A percentile compares a stretch with the other conserved stretches of the same genome.
These are phyloP conservation scores for Candida gorgasii DNA, from an alignment of 805 yeast genomes.

Conservation along the genomic window DNA sequence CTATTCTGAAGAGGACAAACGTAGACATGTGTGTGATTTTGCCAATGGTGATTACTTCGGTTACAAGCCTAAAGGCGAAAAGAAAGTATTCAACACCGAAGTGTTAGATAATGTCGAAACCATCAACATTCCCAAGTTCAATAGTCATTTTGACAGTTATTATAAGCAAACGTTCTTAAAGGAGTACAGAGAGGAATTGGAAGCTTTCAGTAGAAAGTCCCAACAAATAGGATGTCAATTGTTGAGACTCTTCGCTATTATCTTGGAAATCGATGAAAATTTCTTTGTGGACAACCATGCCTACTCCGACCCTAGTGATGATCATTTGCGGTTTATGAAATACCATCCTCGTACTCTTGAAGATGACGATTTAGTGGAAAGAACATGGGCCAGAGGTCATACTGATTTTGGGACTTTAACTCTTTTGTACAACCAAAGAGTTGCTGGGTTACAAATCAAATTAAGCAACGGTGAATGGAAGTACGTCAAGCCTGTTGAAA, in stretches of 20 bases:
- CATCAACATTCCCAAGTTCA: constrained; percentile 34
- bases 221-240: constrained; percentile 18
- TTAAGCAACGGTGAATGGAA: constrained; percentile 31
- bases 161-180: constrained; percentile 19
- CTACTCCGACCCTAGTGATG: constrained; percentile 36
- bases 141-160: constrained; percentile 21
- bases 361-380: constrained; percentile 31
- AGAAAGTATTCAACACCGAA: constrained; percentile 29
- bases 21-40: constrained; percentile 25
- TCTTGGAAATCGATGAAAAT: constrained; percentile 31
- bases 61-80: constrained; percentile 31
- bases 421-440: constrained; percentile 34
- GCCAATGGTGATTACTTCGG: constrained; percentile 33
- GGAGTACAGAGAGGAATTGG: constrained; percentile 22
- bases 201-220: constrained; percentile 22
- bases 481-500: constrained; percentile 32
- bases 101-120: constrained; percentile 32
- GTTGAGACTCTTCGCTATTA: constrained; percentile 31
- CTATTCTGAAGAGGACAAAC: constrained; percentile 28
- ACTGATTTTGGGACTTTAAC: constrained; percentile 40
- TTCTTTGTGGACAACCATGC: constrained; percentile 31
- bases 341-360: constrained; percentile 29
- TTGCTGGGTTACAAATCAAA: constrained; percentile 36
- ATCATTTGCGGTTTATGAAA: constrained; percentile 34
- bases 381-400: constrained; percentile 36